A percentile compares a stretch with the other conserved stretches of the same genome.
Conservation (phyloP, 1,284 basidiomycete genomes). For the Ganoderma boninense region DNA sequence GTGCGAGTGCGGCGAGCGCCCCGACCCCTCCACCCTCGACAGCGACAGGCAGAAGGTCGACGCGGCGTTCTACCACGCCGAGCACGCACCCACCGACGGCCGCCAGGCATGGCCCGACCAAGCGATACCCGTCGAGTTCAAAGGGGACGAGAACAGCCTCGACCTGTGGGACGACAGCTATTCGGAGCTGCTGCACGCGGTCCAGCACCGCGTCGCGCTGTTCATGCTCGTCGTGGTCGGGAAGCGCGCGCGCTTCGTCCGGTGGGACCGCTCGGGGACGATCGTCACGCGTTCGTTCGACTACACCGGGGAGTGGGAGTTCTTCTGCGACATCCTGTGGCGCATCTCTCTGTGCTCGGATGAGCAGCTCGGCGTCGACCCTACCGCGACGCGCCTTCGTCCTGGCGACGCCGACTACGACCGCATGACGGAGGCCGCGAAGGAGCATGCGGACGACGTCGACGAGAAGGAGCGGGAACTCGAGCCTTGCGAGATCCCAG, state of each 20-base stretch:
- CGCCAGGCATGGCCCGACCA: neutral
- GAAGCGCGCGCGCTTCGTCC: constrained; percentile 16
- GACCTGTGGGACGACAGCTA: neutral
- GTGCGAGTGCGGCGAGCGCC: neutral
- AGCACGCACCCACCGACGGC: neutral
- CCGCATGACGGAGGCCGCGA: constrained; percentile 16
- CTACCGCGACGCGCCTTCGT: constrained; percentile 14
- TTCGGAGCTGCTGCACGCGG: constrained; percentile 13
- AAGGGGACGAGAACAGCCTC: neutral
- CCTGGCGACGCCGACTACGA: neutral
- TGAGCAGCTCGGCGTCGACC: constrained; percentile 23
- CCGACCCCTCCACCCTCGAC: neutral
- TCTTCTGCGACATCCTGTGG: constrained; percentile 26
- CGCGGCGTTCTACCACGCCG: neutral
- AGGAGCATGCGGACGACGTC: neutral
- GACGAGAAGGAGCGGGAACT: neutral
- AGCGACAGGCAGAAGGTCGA: neutral
- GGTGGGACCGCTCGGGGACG: constrained; percentile 28
- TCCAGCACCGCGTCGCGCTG: constrained; percentile 22
- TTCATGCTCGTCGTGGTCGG: constrained; percentile 26
- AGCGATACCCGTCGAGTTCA: neutral
- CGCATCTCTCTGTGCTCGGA: constrained; percentile 13
- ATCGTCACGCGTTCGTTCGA: constrained; percentile 19
- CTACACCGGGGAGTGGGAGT: constrained; percentile 19
- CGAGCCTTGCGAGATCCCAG: neutral